Base-by-base conservation (phyloP, 2,329 filamentous ascomycete species). In the Microsporum ferrugineum region DNA sequence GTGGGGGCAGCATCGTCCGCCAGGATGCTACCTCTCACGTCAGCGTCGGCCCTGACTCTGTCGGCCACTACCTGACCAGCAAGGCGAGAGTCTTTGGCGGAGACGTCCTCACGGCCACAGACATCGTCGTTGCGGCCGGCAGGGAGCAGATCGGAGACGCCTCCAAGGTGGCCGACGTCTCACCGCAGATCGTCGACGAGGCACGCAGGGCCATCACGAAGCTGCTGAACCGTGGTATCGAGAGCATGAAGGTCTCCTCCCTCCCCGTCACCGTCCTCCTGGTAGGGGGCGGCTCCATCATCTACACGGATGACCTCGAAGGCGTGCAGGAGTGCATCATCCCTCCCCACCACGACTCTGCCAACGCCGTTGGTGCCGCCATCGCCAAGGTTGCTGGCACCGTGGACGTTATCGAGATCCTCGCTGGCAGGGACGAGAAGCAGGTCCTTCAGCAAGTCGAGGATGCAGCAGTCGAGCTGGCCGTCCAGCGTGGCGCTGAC, bases 281-380 rank as follows among this genome's bases (percentile, higher is more conserved):
- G 0, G 82, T 84, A 0, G 83, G 82, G 1, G 83, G 83, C 3
- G 82, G 83, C 3, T 78, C 80, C 0, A 74, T 84, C 0, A 68
- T 84, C 1, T 78, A 79, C 2, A 76, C 78, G 0, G 73, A 79
- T 3, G 66, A 72, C 0, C 73, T 84, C 5, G 71, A 74, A 0
- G 81, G 80, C 0, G 81, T 82, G 0, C 73, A 76, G 5, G 73
- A 79, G 63, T 77, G 79, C 61, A 78, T 81, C 5, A 72, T 76
- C 3, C 82, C 82, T 0, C 75, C 78, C 1, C 79, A 78, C 57
- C 75, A 81, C 34, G 80, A 80, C 61, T 81, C 80, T 0, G 82
- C 82, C 2, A 85, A 85, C 68, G 82, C 83, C 0, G 79, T 85
- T 1, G 83, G 83, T 4, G 82, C 83, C 0, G 83, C 83, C 0